A percentile compares a stretch with the other conserved stretches of the same genome.
These are phyloP conservation scores for Iberis pinnata DNA, from an alignment of 345 rosid genomes.

Conservation along the genomic window DNA sequence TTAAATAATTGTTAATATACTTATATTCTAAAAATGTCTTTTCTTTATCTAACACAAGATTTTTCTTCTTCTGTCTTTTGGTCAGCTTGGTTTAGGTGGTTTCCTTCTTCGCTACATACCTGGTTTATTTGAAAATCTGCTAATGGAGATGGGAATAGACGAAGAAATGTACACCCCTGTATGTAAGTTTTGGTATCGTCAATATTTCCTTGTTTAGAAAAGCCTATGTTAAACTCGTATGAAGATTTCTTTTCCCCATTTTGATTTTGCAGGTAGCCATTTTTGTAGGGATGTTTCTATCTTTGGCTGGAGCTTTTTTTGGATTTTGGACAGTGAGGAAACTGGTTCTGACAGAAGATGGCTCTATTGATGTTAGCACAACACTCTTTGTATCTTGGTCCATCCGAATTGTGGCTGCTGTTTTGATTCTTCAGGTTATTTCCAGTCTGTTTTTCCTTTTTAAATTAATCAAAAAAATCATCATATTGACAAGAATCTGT, in stretches of 20 bases:
- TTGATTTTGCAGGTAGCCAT: constrained; percentile 48
- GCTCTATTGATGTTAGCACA: constrained; percentile 66
- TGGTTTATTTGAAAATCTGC: constrained; percentile 45
- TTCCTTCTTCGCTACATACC: constrained; percentile 78
- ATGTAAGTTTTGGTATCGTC: constrained; percentile 58
- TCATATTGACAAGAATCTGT: constrained; percentile 5
- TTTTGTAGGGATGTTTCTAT: constrained; percentile 64
- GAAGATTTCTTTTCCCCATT: background rate
- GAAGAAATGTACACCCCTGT: constrained; percentile 99
- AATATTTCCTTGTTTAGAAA: constrained; percentile 5
- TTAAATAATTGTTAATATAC: background rate
- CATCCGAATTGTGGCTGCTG: constrained; percentile 52
- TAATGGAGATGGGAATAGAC: constrained; percentile 69
- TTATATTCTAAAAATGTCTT: no score
- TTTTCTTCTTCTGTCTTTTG: constrained; percentile 2
- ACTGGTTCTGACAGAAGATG: constrained; percentile 77
- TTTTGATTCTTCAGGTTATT: constrained; percentile 76
- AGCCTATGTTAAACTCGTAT: background rate
- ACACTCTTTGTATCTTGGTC: constrained; percentile 76
- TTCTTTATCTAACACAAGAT: background rate
- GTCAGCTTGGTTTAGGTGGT: constrained; percentile 82
- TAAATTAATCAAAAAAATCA: background rate
- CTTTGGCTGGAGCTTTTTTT: constrained; percentile 85
- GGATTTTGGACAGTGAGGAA: constrained; percentile 91
- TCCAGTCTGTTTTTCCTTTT: background rate